These are phyloP conservation scores for Musa beccarii DNA, from an alignment of 176 grass and related monocot species.

Conservation along the genomic window DNA sequence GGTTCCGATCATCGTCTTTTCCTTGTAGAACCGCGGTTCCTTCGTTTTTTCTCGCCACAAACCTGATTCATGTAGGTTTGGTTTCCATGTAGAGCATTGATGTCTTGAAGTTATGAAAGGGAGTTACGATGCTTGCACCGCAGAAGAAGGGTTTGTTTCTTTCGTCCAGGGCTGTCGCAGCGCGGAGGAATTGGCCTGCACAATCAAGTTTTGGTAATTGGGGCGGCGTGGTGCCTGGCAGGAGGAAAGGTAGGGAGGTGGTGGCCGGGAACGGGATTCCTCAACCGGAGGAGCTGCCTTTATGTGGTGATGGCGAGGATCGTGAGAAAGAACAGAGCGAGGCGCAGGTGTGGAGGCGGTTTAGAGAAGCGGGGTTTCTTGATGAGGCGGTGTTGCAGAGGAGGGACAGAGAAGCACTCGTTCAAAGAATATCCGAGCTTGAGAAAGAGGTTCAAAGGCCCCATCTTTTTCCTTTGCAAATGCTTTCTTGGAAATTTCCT, in stretches of 20 bases:
- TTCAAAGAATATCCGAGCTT: constrained; percentile 41
- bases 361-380: constrained; percentile 25
- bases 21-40: no score
- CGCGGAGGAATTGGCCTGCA: not conserved
- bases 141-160: not conserved
- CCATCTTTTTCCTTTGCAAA: not conserved
- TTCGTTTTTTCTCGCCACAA: no score
- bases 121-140: not conserved
- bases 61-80: not conserved
- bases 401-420: constrained; percentile 56
- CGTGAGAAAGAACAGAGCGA: constrained; percentile 1
- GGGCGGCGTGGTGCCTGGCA: not conserved
- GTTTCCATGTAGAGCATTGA: not conserved
- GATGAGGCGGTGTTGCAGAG: constrained; percentile 46
- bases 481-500: no score
- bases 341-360: constrained; percentile 23
- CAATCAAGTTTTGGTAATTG: not conserved
- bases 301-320: not conserved
- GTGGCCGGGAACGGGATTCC: not conserved
- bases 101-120: not conserved
- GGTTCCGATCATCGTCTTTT: not conserved
- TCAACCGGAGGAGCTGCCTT: not conserved
- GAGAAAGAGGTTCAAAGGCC: constrained; percentile 55
- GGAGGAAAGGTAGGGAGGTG: not conserved
- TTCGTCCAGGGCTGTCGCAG: no score